A percentile compares a stretch with the other conserved stretches of the same genome.
phyloP scores from a whole-genome alignment of 2,329 filamentous ascomycete species.

The Chaetomium olivaceum region DNA sequence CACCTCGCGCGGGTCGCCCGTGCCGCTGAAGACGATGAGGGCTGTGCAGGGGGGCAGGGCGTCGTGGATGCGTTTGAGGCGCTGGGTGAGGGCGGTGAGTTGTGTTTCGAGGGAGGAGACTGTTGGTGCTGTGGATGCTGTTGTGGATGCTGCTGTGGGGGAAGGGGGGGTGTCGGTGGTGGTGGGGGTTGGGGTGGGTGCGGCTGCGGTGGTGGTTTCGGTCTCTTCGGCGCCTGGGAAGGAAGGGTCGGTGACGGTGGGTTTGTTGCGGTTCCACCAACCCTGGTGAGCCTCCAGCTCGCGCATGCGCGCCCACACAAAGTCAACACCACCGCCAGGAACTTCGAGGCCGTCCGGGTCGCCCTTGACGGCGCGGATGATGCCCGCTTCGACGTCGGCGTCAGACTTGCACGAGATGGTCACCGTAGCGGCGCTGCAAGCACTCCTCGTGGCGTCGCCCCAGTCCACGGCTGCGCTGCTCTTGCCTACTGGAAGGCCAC shows the following conservation, averaged over 20 bases:
- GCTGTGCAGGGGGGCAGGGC: conserved; percentile 64
- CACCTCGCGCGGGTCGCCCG: conserved; percentile 68
- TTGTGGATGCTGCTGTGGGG: neutral
- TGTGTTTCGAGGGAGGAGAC: conserved; percentile 49
- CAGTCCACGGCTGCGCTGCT: conserved; percentile 82
- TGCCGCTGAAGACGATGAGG: conserved; percentile 65
- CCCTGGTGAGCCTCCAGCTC: conserved; percentile 65
- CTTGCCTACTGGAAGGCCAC: conserved; percentile 58
- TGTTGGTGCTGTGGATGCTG: neutral
- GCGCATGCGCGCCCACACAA: conserved; percentile 66
- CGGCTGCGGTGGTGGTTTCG: neutral
- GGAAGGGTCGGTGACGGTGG: conserved; percentile 37
- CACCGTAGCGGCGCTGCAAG: conserved; percentile 57
- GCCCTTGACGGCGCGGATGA: conserved; percentile 60
- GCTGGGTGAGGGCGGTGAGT: conserved; percentile 48
- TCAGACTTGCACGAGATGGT: conserved; percentile 59
- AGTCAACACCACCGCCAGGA: conserved; percentile 62
- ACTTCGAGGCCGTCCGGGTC: conserved; percentile 60
- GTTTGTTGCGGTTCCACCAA: conserved; percentile 65
- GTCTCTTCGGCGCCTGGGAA: neutral
- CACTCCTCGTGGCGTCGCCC: conserved; percentile 70
- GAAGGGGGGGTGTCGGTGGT: neutral
- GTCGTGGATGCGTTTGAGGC: conserved; percentile 57
- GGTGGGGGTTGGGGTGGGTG: neutral
- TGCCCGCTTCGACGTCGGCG: conserved; percentile 56